Base-by-base conservation (phyloP, 345 rosid genomes). In the Carallia brachiata region DNA sequence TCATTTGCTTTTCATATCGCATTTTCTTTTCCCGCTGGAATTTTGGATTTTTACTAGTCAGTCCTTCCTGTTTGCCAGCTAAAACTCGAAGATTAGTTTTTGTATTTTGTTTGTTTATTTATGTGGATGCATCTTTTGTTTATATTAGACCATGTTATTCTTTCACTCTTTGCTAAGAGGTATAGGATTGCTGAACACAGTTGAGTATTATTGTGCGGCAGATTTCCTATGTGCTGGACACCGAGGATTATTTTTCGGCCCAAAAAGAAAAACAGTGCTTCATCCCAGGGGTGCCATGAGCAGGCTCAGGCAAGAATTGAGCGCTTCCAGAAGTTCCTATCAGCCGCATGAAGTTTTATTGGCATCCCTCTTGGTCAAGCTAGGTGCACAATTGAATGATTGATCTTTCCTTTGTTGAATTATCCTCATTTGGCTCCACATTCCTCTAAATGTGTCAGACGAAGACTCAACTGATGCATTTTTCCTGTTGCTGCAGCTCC, bases 161-260 rank as follows among this genome's bases (percentile, higher is more conserved):
- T 60, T 34, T 68, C 19, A 9, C 37, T 57, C 9, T 39, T 39
- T 53, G 1, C n/a, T 13, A 13, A 28, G 16, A 28, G 55, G 36
- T 17, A 6, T 52, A 7, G 30, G 9, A 47, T 1, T 3, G 70
- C 69, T 65, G 34, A 53, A n/a, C 40, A 17, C 50, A 23, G 16
- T 44, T 23, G 9, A 0, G 18, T 52, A 18, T 34, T 12, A n/a
- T 23, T 13, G 7, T 70, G 50, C 66, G 76, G 83, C 81, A 88
- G 89, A 82, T 85, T 23, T 84, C 70, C 30, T 77, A 72, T 36
- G 79, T 71, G 52, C 73, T 88, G 79, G 88, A 88, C 84, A 88
- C 93, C 5, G 90, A 86, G 63, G 93, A 88, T 77, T 88, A 78
- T 84, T 84, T 88, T 66, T 61, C 87, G 90, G 36, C 67, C 66